Percentiles rank a stretch among this genome's conserved stretches.
Evolutionary conservation across 164 flowering plant species (phyloP).

Genomic region (Annona squamosa): DNA sequence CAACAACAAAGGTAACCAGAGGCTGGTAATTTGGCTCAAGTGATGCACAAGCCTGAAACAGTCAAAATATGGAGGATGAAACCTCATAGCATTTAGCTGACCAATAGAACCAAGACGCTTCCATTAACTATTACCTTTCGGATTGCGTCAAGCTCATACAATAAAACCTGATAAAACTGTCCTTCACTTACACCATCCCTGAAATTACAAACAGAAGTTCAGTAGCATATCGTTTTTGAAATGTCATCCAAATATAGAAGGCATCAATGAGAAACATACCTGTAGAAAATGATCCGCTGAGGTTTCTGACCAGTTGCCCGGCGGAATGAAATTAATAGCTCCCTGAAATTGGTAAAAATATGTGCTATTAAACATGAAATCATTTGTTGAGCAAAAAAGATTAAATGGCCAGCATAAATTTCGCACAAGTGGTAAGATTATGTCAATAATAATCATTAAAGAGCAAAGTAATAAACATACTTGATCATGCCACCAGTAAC

Average conservation of each 20-base stretch:
- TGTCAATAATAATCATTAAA: background rate
- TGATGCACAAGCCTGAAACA: slow-evolving; percentile 50
- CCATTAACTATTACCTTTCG: slow-evolving; percentile 46
- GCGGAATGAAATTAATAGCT: slow-evolving; percentile 79
- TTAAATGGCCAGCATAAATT: background rate
- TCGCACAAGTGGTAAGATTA: background rate
- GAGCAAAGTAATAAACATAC: slow-evolving; percentile 23
- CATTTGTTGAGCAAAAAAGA: background rate
- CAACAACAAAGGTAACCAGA: slow-evolving; percentile 57
- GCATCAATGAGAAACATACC: slow-evolving; percentile 25
- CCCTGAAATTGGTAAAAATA: slow-evolving; percentile 36
- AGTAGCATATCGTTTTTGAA: background rate
- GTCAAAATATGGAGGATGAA: background rate
- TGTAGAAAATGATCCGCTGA: slow-evolving; percentile 84
- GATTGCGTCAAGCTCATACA: slow-evolving; percentile 81
- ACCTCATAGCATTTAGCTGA: background rate
- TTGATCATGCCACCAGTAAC: slow-evolving; percentile 68
- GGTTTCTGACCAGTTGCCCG: slow-evolving; percentile 91
- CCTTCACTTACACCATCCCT: slow-evolving; percentile 96
- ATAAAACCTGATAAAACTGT: slow-evolving; percentile 79
- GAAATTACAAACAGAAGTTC: background rate
- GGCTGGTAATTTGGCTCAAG: slow-evolving; percentile 52
- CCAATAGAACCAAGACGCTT: background rate
- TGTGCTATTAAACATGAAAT: background rate
- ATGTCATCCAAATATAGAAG: background rate